Evolutionary conservation across 345 rosid genomes (phyloP), one percentile per base, ranked within the genome.

Genomic region (Fremontodendron californicum): DNA sequence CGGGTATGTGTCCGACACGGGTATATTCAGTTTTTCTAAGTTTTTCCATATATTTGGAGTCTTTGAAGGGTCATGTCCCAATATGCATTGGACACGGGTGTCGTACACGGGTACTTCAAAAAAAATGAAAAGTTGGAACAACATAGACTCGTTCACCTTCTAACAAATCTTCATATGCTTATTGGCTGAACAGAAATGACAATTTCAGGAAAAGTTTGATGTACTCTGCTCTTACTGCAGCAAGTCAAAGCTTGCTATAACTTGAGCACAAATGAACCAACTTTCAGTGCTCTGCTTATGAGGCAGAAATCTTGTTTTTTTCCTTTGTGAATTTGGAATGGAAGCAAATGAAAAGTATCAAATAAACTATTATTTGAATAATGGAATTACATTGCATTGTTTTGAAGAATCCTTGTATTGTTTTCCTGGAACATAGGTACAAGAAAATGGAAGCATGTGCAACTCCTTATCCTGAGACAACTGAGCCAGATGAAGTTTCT

Each of bases 391-490:
- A 3, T 1, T 65, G 43, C n/a, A n/a, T 43, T 9, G 18, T 57
- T 42, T 42, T 39, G 25, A 37, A 39, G 9, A 42, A 55, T 39
- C 39, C 9, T 40, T 74, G 6, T 42, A 9, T 74, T 42, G 68
- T 39, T 16, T 42, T n/a, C 37, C n/a, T 23, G 55, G 55, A 69
- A 31, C 42, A 15, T 77, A 86, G 91, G 91, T 85, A 89, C 82
- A 85, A 79, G 39, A 82, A 85, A 61, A 57, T 82, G 83, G 89
- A 85, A 25, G 74, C 81, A 6, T 87, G 90, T 78, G 49, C 84
- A 72, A 87, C 88, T 12, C 86, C 80, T 54, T 77, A 83, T 75
- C 90, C 90, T 4, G 78, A 81, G 60, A 84, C 83, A 68, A 76
- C 81, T 0, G 7, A 40, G 18, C 60, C 37, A 35, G 46, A 79